A percentile compares a stretch with the other conserved stretches of the same genome.
Conservation (phyloP, 1,284 basidiomycete genomes). For the Jaminaea rosea region DNA sequence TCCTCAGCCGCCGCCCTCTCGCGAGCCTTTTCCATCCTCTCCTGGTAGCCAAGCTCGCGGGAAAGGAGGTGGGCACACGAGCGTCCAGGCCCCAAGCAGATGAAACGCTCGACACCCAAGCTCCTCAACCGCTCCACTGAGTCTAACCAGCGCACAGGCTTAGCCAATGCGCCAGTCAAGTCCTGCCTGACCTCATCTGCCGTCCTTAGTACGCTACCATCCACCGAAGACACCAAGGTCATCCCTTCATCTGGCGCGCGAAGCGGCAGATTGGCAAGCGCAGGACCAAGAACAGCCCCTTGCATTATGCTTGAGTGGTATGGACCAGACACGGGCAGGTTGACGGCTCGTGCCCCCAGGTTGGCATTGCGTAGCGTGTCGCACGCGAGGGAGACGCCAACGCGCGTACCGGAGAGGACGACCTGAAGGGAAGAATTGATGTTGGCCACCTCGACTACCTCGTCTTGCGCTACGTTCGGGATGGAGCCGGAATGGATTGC, state of each 20-base stretch:
- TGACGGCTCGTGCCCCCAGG: slow-evolving; percentile 43
- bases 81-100: slow-evolving; percentile 41
- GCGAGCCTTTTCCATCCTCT: slow-evolving; percentile 12
- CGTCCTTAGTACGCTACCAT: slow-evolving; percentile 16
- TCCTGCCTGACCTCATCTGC: slow-evolving; percentile 23
- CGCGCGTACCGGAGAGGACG: slow-evolving; percentile 33
- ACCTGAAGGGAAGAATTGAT: slow-evolving; percentile 43
- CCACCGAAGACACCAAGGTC: slow-evolving; percentile 28
- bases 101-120: slow-evolving; percentile 36
- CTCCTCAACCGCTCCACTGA: slow-evolving; percentile 28
- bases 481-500: slow-evolving; percentile 33
- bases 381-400: slow-evolving; percentile 41
- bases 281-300: slow-evolving; percentile 21
- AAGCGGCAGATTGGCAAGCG: slow-evolving; percentile 33
- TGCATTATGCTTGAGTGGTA: slow-evolving; percentile 40
- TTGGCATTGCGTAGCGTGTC: slow-evolving; percentile 30
- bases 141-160: slow-evolving; percentile 36
- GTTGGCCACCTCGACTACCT: slow-evolving; percentile 43
- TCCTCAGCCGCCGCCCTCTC: slow-evolving; percentile 3
- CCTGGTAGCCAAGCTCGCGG: slow-evolving; percentile 37
- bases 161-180: slow-evolving; percentile 23
- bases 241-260: slow-evolving; percentile 15
- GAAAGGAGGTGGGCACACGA: slow-evolving; percentile 43
- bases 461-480: slow-evolving; percentile 29
- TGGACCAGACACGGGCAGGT: slow-evolving; percentile 41